Evolutionary conservation across 1,284 basidiomycete species (phyloP).

Genomic region (Sutorius eximius): DNA sequence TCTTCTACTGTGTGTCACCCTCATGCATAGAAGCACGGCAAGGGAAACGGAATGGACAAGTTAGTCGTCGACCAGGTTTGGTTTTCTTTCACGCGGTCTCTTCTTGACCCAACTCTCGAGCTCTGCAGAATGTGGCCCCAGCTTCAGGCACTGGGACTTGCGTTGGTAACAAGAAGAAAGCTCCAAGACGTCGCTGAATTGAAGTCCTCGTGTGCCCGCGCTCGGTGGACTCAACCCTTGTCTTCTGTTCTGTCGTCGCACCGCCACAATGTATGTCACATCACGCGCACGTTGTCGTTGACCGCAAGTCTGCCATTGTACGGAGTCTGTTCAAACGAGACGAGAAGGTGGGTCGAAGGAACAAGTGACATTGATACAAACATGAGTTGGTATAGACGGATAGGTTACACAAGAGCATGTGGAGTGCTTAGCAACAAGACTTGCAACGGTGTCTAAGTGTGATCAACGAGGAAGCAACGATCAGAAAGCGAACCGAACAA

Average conservation of each 20-base stretch:
- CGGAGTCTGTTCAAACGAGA: neutral
- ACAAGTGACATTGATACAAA: slow-evolving; percentile 26
- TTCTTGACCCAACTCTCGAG: neutral
- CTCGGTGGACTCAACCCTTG: neutral
- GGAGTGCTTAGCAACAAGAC: slow-evolving; percentile 7
- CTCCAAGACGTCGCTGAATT: slow-evolving; percentile 26
- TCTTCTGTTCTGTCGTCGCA: neutral
- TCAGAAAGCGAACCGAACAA: slow-evolving; percentile 1
- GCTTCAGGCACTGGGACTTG: slow-evolving; percentile 1
- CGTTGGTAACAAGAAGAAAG: slow-evolving; percentile 22
- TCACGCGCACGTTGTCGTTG: neutral
- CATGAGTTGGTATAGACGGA: slow-evolving; percentile 16
- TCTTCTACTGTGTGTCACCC: neutral
- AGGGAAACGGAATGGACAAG: slow-evolving; percentile 14
- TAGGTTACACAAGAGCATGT: slow-evolving; percentile 23
- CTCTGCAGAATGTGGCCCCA: slow-evolving; percentile 4
- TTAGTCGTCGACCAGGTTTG: slow-evolving; percentile 27
- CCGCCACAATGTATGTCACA: neutral
- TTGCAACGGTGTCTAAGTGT: neutral
- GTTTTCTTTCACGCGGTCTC: neutral
- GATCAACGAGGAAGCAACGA: neutral
- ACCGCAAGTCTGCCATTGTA: neutral
- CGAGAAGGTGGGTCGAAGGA: neutral
- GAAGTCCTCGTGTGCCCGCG: neutral
- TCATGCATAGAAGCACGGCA: slow-evolving; percentile 26